These are phyloP conservation scores for Alternaria longipes DNA, from an alignment of 2,329 filamentous ascomycete genomes.

Conservation along the genomic window DNA sequence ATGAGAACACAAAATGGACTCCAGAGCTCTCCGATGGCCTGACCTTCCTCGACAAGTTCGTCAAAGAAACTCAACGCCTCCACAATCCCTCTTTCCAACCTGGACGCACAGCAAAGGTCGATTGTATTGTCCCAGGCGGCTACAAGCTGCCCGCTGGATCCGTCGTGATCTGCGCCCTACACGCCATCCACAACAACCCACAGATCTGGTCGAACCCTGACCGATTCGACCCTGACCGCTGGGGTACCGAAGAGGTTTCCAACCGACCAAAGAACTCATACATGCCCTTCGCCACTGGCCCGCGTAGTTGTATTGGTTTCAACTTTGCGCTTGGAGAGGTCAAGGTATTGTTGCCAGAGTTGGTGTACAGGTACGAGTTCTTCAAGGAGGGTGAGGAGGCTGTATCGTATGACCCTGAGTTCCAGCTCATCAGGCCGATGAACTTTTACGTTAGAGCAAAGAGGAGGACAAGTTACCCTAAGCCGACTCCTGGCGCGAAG, in stretches of 20 bases:
- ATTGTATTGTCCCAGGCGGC: constrained; percentile 67
- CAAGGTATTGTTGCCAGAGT: constrained; percentile 17
- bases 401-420: constrained; percentile 23
- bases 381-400: constrained; percentile 17
- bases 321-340: constrained; percentile 25
- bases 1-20: constrained; percentile 29
- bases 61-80: constrained; percentile 35
- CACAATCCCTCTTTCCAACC: constrained; percentile 50
- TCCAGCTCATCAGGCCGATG: constrained; percentile 23
- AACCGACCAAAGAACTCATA: constrained; percentile 22
- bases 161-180: constrained; percentile 63
- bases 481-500: constrained; percentile 16
- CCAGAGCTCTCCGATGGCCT: constrained; percentile 29
- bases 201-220: constrained; percentile 66
- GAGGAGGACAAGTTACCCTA: constrained; percentile 21
- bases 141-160: constrained; percentile 64
- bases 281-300: constrained; percentile 24
- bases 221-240: constrained; percentile 67
- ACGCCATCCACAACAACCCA: constrained; percentile 61
- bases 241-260: constrained; percentile 62
- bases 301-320: constrained; percentile 24
- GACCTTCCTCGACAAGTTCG: constrained; percentile 30
- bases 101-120: constrained; percentile 64
- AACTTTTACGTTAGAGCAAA: constrained; percentile 24
- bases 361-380: constrained; percentile 25